A percentile compares a stretch with the other conserved stretches of the same genome.
phyloP scores from a whole-genome alignment of 2,329 filamentous ascomycete genomes.

The Alternaria burnsii region DNA sequence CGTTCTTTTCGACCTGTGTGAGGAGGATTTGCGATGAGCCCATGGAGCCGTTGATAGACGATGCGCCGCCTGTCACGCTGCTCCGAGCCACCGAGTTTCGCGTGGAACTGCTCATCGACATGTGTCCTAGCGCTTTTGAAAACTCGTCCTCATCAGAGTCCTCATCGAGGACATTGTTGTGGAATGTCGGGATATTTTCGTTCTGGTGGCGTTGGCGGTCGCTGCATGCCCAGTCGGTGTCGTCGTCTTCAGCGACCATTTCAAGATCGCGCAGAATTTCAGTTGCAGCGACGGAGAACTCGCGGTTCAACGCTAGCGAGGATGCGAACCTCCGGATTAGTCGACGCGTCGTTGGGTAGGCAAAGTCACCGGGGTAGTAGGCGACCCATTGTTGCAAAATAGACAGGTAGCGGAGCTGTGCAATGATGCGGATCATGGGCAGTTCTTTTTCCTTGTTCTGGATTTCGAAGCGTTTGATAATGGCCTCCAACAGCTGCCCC shows the following conservation, averaged over 20 bases:
- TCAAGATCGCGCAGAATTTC: conserved; percentile 85
- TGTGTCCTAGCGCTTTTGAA: conserved; percentile 39
- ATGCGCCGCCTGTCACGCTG: conserved; percentile 36
- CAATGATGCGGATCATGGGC: conserved; percentile 78
- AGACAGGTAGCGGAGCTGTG: conserved; percentile 83
- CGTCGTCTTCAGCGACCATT: conserved; percentile 82
- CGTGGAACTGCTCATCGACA: conserved; percentile 39
- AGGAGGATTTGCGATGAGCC: conserved; percentile 61
- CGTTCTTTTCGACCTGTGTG: conserved; percentile 78
- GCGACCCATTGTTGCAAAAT: conserved; percentile 90
- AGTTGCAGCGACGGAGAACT: conserved; percentile 84
- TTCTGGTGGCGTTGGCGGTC: conserved; percentile 68
- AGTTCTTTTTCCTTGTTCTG: conserved; percentile 72
- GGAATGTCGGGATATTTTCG: conserved; percentile 53
- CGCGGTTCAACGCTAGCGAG: conserved; percentile 76
- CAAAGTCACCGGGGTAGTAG: conserved; percentile 92
- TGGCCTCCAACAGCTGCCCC: conserved; percentile 76
- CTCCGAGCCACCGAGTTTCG: conserved; percentile 42
- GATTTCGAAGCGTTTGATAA: conserved; percentile 78
- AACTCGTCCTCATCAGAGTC: conserved; percentile 50
- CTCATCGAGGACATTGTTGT: conserved; percentile 53
- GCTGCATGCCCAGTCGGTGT: conserved; percentile 88
- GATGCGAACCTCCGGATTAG: conserved; percentile 78
- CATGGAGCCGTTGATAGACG: conserved; percentile 34
- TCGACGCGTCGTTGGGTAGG: conserved; percentile 75